Base-by-base conservation (phyloP, 208 protist genomes). In the Trichomonas vaginalis region DNA sequence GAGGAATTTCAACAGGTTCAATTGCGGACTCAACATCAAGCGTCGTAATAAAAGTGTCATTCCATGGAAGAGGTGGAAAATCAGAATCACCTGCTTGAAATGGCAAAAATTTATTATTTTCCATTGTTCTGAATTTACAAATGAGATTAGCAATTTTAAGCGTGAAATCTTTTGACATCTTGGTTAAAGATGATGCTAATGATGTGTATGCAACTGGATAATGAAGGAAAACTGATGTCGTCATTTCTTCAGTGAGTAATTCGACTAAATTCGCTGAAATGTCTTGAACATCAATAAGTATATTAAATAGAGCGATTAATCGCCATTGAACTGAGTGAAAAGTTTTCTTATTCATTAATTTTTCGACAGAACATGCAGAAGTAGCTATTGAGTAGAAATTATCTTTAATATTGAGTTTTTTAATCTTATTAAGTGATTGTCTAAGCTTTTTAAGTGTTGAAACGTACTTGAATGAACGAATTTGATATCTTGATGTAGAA, bases 121-220 rank as follows among this genome's bases (percentile, higher is more conserved):
- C 82, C 32, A 88, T 88, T 88, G 82, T 88, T 88, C 82, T 88
- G 0, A 88, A 47, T 88, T 88, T 88, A 40, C 82, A 45, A 40
- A 88, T 21, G 32, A 40, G 8, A 48, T 37, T 39, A 47, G 47
- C 8, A 47, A 47, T 21, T 47, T 45, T 47, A 23, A n/a, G 15
- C 6, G 32, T n/a, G 47, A 47, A 88, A n/a, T 88, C 40, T 4
- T 47, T n/a, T 0, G 35, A 45, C 40, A 88, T 88, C 27, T 88
- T 40, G 21, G 82, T n/a, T 23, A 88, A 17, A 32, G 82, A 88
- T n/a, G 82, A 88, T 1, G 35, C 32, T 32, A 88, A 39, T 47
- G 82, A 88, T 45, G 39, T 46, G 39, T 45, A 88, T 45, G 39
- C 82, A 48, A 88, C 40, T 9, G 82, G 82, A 88, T 45, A 88